These are phyloP conservation scores for Punica granatum DNA, from an alignment of 345 rosid species.

Conservation along the genomic window DNA sequence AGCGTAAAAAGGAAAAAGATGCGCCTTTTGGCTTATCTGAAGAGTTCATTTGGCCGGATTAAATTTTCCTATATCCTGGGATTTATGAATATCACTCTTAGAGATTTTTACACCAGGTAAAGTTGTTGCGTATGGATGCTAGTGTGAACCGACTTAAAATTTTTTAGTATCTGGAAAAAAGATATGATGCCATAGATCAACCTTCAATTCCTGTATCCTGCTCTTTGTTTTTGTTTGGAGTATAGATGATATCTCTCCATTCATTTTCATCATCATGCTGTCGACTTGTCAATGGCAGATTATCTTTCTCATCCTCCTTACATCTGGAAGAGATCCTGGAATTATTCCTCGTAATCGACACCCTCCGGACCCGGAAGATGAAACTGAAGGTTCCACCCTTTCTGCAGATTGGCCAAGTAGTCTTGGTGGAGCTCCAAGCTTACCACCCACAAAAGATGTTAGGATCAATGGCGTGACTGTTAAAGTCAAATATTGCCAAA, in stretches of 20 bases:
- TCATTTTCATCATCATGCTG: slow-evolving; percentile 3
- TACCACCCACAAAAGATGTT: slow-evolving; percentile 72
- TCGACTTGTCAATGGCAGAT: slow-evolving; percentile 40
- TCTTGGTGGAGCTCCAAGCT: slow-evolving; percentile 24
- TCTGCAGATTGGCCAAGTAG: slow-evolving; percentile 42
- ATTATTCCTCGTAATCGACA: slow-evolving; percentile 73
- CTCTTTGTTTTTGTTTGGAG: not conserved
- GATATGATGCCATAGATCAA: not conserved
- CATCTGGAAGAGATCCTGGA: slow-evolving; percentile 95
- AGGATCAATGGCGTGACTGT: slow-evolving; percentile 51
- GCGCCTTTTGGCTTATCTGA: too few relatives aligned
- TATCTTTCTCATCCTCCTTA: slow-evolving; percentile 60
- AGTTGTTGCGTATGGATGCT: not conserved
- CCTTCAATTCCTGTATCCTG: not conserved
- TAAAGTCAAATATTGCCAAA: slow-evolving; percentile 79
- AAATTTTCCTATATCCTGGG: too few relatives aligned
- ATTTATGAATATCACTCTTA: too few relatives aligned
- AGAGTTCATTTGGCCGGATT: not conserved
- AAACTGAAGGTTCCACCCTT: slow-evolving; percentile 38
- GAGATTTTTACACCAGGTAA: not conserved
- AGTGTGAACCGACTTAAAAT: too few relatives aligned
- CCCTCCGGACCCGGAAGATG: slow-evolving; percentile 71
- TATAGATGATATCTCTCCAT: not conserved
- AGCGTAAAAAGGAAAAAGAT: too few relatives aligned
- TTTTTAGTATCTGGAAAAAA: too few relatives aligned